Percentiles rank a stretch among this genome's conserved stretches.
Conservation (phyloP, 2,329 filamentous ascomycete genomes). For the Neonectria punicea region DNA sequence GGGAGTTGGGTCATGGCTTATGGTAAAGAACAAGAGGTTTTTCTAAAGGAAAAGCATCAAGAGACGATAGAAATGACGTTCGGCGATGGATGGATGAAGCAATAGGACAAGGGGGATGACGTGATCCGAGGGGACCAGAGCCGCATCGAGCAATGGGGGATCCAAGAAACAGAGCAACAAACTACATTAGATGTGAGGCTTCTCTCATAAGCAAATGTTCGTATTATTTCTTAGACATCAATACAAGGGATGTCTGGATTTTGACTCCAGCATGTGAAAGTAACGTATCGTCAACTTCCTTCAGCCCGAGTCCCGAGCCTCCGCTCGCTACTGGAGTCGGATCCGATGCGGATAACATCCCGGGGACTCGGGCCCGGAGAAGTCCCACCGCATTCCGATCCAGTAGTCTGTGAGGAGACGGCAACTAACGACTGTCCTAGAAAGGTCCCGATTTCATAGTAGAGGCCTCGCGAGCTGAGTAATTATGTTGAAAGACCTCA, state of each 20-base stretch:
- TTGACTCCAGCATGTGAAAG: not conserved
- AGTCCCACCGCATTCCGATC: not conserved
- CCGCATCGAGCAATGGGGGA: not conserved
- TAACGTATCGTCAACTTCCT: not conserved
- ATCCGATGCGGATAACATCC: not conserved
- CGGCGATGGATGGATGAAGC: not conserved
- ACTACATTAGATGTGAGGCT: not conserved
- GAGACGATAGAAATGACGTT: not conserved
- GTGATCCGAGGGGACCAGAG: not conserved
- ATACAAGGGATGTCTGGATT: not conserved
- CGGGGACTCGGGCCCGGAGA: not conserved
- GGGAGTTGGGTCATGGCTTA: conserved; percentile 26
- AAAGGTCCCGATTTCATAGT: too few species aligned
- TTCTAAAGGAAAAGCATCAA: not conserved
- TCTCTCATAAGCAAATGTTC: not conserved
- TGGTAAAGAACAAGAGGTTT: conserved; percentile 9
- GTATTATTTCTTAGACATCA: not conserved
- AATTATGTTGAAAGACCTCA: too few species aligned
- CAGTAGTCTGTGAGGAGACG: too few species aligned
- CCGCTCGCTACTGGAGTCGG: not conserved
- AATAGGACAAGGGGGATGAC: not conserved
- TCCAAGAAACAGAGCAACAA: not conserved
- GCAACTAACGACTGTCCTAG: not conserved
- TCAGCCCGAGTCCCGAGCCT: not conserved
- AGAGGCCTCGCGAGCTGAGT: too few species aligned